Conservation (phyloP, 768 basidiomycete species). For the Termitomyces sp. region DNA sequence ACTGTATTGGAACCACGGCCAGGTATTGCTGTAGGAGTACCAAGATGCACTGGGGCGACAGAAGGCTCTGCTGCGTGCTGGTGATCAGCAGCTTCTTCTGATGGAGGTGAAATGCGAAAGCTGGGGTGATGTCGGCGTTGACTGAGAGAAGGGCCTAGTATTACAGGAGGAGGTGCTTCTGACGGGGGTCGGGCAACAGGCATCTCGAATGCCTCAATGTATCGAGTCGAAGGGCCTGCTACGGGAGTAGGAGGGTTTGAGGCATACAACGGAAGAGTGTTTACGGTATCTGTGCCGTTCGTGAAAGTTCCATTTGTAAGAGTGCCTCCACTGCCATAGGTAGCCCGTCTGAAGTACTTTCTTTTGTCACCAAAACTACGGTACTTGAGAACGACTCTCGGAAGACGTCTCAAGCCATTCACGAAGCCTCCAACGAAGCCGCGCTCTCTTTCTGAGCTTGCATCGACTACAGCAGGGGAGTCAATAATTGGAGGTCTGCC, state of each 20-base stretch:
- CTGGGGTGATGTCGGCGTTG: conserved; percentile 21
- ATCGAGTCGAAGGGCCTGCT: conserved; percentile 26
- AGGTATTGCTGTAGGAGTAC: background rate
- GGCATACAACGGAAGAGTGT: conserved; percentile 27
- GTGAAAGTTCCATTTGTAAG: conserved; percentile 8
- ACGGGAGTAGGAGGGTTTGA: conserved; percentile 33
- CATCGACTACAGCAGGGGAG: background rate
- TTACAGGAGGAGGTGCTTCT: conserved; percentile 6
- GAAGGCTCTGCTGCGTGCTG: conserved; percentile 19
- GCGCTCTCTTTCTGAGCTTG: conserved; percentile 10
- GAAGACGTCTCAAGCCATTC: conserved; percentile 26
- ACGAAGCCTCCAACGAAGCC: conserved; percentile 33
- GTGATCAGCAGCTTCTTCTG: conserved; percentile 18
- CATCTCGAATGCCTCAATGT: conserved; percentile 27
- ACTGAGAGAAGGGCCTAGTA: conserved; percentile 15
- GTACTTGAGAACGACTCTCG: conserved; percentile 25
- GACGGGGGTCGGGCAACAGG: conserved; percentile 17
- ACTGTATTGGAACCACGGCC: conserved; percentile 11
- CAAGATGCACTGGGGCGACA: conserved; percentile 13
- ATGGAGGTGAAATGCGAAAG: conserved; percentile 25
- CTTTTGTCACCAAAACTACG: conserved; percentile 18
- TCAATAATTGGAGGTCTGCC: background rate
- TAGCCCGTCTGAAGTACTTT: conserved; percentile 15
- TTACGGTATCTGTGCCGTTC: conserved; percentile 22
- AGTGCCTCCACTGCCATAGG: conserved; percentile 22